Conservation (phyloP, 331 rosid species). For the Rosa hybrid region DNA sequence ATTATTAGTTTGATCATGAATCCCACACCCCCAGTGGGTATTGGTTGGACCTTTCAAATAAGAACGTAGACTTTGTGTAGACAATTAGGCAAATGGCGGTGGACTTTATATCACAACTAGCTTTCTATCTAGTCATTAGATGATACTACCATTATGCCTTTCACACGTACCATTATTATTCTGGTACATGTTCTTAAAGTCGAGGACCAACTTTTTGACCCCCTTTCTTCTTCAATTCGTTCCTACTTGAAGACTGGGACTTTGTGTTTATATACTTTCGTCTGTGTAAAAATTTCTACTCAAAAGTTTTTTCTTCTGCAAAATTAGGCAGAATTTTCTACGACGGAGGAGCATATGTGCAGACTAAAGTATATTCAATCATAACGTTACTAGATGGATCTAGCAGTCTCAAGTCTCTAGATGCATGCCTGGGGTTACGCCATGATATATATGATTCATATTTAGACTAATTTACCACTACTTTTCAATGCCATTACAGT, state of each 20-base stretch:
- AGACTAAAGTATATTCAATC: background rate
- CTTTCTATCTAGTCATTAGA: background rate
- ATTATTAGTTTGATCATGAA: background rate
- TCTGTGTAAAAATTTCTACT: background rate
- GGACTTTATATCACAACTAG: background rate
- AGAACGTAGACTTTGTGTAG: constrained; percentile 21
- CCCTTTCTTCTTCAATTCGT: background rate
- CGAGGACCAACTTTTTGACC: constrained; percentile 7
- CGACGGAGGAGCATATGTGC: constrained; percentile 2
- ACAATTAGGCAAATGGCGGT: constrained; percentile 18
- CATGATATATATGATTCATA: background rate
- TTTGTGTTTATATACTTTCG: background rate
- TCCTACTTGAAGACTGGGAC: constrained; percentile 3
- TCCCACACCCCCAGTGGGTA: background rate
- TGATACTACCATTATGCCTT: background rate
- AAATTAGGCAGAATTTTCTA: background rate
- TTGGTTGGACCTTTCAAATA: constrained; percentile 10
- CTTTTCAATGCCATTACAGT: background rate
- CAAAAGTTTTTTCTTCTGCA: background rate
- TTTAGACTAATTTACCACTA: background rate
- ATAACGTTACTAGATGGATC: background rate
- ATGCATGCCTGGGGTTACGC: background rate
- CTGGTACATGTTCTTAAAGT: constrained; percentile 10
- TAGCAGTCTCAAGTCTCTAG: background rate
- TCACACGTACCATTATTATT: constrained; percentile 10